Evolutionary conservation across 2,329 filamentous ascomycete species (phyloP).

Genomic region (Trichophyton schoenleinii): DNA sequence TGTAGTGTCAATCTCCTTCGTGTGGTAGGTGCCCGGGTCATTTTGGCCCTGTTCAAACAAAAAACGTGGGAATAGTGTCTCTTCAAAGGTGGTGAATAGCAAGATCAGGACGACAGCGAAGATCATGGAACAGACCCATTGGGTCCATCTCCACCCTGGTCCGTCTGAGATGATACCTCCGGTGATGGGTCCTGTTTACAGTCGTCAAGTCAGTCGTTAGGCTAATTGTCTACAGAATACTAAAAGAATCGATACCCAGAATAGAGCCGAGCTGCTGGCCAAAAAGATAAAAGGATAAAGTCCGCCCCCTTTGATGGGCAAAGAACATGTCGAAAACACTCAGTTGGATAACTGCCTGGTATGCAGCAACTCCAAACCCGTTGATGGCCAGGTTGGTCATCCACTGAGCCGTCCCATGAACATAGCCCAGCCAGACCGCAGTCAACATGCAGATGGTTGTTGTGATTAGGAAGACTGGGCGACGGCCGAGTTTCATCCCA

Average conservation of each 20-base stretch:
- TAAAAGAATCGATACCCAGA: constrained; percentile 34
- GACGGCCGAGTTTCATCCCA: constrained; percentile 41
- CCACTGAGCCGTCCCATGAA: constrained; percentile 36
- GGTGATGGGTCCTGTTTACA: constrained; percentile 28
- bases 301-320: constrained; percentile 33
- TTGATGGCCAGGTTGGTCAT: constrained; percentile 36
- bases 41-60: constrained; percentile 22
- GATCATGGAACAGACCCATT: constrained; percentile 46
- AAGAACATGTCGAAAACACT: constrained; percentile 37
- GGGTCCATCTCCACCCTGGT: constrained; percentile 40
- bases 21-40: not conserved
- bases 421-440: constrained; percentile 35
- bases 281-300: constrained; percentile 20
- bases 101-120: constrained; percentile 38
- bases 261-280: not conserved
- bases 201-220: too few relatives aligned
- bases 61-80: constrained; percentile 43
- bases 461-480: constrained; percentile 37
- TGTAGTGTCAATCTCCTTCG: not conserved
- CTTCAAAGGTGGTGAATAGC: constrained; percentile 48
- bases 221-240: constrained; percentile 17
- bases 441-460: constrained; percentile 29
- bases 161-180: constrained; percentile 40
- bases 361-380: constrained; percentile 37
- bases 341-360: constrained; percentile 39